Evolutionary conservation across 2,329 filamentous ascomycete genomes (phyloP), one percentile per base, ranked within the genome.

Genomic region (Cladosporium sphaerospermum): DNA sequence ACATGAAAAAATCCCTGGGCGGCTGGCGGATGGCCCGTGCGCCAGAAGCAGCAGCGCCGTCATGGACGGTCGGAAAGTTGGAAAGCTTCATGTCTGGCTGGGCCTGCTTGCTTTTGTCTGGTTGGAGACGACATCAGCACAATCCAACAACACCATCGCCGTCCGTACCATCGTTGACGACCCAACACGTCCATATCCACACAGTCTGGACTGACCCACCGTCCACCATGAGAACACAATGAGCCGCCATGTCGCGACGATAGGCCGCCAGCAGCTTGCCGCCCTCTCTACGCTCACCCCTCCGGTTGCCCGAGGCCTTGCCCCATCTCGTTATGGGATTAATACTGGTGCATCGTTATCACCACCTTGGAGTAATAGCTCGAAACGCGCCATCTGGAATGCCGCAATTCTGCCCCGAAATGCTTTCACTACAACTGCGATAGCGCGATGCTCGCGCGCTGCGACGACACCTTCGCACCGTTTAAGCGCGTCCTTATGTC

Each of bases 161-260:
- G 39, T 41, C 19, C 39, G 8, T 41, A 19, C 39, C 44, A 9
- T 34, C 33, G 16, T 37, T 13, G 4, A 14, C 10, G 36, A 39
- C n/a, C 40, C 8, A 10, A 19, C 45, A 36, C 31, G 4, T 33
- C 28, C 44, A 14, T 23, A n/a, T 46, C 44, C 41, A n/a, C 19
- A 10, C n/a, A 42, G 11, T 36, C 28, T 23, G 28, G 39, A 45
- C 32, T 28, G 37, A 23, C 31, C 10, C 32, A 36, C 44, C 10
- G 33, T 53, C 51, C 43, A 54, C 40, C 39, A 51, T 52, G 52
- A 63, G 51, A 46, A 53, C 41, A 53, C 51, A 46, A 76, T 76
- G 73, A 73, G 68, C 64, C 64, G 72, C 64, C 69, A 73, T 75
- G 71, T 68, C 64, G 67, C 62, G 61, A 56, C 61, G 56, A 58